Evolutionary conservation across 2,329 filamentous ascomycete genomes (phyloP).

Genomic region (Metarhizium album): DNA sequence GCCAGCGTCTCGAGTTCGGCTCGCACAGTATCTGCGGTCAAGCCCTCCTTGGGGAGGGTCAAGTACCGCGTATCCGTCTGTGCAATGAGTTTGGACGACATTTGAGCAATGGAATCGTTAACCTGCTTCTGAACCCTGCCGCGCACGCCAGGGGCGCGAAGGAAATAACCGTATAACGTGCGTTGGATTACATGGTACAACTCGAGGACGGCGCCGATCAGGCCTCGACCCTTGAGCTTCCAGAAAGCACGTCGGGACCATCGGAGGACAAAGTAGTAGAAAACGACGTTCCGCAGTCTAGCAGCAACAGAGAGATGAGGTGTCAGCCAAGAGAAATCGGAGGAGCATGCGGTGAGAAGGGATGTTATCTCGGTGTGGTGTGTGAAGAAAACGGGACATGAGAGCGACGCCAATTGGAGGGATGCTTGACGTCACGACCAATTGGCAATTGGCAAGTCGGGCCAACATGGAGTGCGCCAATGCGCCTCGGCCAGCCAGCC

Average conservation of each 20-base stretch:
- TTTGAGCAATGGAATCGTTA: slow-evolving; percentile 63
- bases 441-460: neutral
- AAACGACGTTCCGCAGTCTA: slow-evolving; percentile 73
- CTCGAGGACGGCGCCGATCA: slow-evolving; percentile 67
- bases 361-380: neutral
- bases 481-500: neutral
- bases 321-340: neutral
- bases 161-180: slow-evolving; percentile 72
- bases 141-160: slow-evolving; percentile 77
- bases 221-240: slow-evolving; percentile 79
- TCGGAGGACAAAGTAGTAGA: slow-evolving; percentile 77
- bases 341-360: neutral
- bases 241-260: slow-evolving; percentile 71
- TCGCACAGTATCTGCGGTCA: slow-evolving; percentile 66
- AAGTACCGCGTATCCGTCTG: slow-evolving; percentile 62
- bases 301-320: neutral
- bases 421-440: neutral
- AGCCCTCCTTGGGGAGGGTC: slow-evolving; percentile 71
- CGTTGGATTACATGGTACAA: slow-evolving; percentile 62
- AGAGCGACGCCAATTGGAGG: neutral
- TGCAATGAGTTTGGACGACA: slow-evolving; percentile 76
- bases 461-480: neutral
- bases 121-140: slow-evolving; percentile 79
- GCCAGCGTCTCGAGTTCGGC: slow-evolving; percentile 70
- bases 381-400: neutral